A percentile compares a stretch with the other conserved stretches of the same genome.
These are phyloP conservation scores for Gleditsia sinensis DNA, from an alignment of 306 rosid genomes.

Conservation along the genomic window DNA sequence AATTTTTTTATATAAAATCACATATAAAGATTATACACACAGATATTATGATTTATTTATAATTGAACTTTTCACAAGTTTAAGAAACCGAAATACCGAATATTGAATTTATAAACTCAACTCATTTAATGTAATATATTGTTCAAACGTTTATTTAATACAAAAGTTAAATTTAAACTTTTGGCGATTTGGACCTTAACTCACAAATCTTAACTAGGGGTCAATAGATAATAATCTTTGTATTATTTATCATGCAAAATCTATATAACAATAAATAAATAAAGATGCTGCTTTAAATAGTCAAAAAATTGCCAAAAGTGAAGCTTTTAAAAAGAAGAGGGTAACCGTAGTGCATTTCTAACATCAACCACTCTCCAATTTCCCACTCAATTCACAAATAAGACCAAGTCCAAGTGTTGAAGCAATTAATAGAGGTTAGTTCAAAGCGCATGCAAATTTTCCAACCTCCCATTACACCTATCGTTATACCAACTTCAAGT, in stretches of 20 bases:
- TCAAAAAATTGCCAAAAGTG: background rate
- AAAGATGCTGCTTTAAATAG: background rate
- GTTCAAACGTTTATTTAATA: too few species aligned
- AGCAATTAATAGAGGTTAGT: background rate
- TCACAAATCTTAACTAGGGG: too few species aligned
- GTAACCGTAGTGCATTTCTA: background rate
- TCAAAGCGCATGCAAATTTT: slow-evolving; percentile 41
- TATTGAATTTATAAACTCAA: too few species aligned
- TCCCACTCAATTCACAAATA: background rate
- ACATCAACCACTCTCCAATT: background rate
- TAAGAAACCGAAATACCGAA: too few species aligned
- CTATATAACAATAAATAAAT: background rate
- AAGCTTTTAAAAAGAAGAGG: background rate
- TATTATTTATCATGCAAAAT: background rate
- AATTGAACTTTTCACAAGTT: too few species aligned
- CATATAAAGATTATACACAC: too few species aligned
- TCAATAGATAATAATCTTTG: too few species aligned
- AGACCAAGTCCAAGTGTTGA: background rate
- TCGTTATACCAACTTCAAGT: background rate
- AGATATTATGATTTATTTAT: too few species aligned
- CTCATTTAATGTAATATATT: too few species aligned
- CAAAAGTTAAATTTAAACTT: too few species aligned
- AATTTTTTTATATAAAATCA: too few species aligned
- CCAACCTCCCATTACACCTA: background rate
- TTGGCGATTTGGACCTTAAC: too few species aligned